phyloP scores from a whole-genome alignment of 2,329 filamentous ascomycete species.

The Sporothrix phasma region DNA sequence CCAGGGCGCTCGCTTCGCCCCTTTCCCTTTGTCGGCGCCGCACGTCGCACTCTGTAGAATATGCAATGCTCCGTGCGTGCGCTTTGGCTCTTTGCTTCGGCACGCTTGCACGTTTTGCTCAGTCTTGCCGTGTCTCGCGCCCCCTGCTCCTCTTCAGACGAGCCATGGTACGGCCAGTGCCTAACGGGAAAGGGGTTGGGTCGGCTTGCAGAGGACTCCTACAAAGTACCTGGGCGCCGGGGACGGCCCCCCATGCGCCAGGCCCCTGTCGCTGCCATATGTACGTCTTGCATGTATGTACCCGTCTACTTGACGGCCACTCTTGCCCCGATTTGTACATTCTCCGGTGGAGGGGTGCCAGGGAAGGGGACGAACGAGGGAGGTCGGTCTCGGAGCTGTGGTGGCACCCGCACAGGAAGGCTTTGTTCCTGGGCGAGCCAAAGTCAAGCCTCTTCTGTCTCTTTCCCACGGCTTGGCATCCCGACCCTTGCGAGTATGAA shows the following conservation, averaged over 20 bases:
- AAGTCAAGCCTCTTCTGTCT: not conserved
- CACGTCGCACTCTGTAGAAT: too few species aligned
- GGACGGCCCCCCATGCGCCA: not conserved
- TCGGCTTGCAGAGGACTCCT: not conserved
- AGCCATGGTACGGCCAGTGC: not conserved
- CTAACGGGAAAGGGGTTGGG: not conserved
- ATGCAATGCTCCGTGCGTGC: not conserved
- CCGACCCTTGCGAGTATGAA: too few species aligned
- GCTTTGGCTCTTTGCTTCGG: not conserved
- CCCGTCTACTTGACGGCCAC: not conserved
- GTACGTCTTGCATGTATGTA: too few species aligned
- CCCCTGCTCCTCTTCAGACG: not conserved
- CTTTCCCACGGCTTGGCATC: too few species aligned
- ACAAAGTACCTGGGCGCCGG: not conserved
- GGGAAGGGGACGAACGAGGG: not conserved
- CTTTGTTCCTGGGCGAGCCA: not conserved
- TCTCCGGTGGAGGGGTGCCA: not conserved
- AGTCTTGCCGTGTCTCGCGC: not conserved
- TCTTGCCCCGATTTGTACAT: constrained; percentile 5
- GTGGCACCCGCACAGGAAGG: not conserved
- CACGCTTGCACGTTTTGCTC: not conserved
- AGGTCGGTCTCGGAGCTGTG: constrained; percentile 5
- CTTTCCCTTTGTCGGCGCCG: not conserved
- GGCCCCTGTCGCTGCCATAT: not conserved
- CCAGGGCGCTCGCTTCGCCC: not conserved